phyloP scores from a whole-genome alignment of 495 filamentous ascomycete genomes.

The Immersiella caudata region DNA sequence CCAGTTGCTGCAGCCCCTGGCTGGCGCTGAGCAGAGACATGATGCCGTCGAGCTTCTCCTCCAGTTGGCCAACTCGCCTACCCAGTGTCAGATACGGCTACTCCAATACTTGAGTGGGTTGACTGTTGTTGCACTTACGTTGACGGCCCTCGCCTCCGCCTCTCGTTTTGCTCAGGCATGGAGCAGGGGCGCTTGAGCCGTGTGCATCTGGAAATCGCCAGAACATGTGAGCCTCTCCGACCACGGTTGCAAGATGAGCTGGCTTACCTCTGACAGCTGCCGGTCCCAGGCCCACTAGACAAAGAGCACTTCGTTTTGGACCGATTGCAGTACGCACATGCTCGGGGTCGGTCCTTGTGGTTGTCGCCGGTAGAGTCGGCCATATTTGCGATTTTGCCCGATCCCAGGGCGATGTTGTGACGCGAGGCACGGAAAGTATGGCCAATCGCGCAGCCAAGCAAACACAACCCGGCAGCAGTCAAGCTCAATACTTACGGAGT shows the following conservation, averaged over 20 bases:
- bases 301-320: constrained; percentile 29
- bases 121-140: constrained; percentile 16
- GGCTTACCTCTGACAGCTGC: constrained; percentile 17
- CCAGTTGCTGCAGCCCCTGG: constrained; percentile 25
- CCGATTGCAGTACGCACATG: constrained; percentile 25
- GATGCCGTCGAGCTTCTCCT: constrained; percentile 39
- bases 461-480: background rate
- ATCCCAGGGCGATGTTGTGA: background rate
- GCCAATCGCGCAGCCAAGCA: background rate
- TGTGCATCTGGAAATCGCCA: constrained; percentile 6
- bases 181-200: constrained; percentile 17
- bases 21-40: constrained; percentile 33
- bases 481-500: background rate
- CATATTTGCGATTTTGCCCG: constrained; percentile 17
- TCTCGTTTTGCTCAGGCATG: constrained; percentile 12
- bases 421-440: background rate
- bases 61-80: constrained; percentile 36
- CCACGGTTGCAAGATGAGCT: background rate
- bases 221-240: background rate
- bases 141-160: constrained; percentile 12
- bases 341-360: constrained; percentile 13
- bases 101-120: background rate
- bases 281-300: constrained; percentile 18
- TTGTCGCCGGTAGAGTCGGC: constrained; percentile 8
- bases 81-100: background rate